Evolutionary conservation across 1,139 yeast genomes (phyloP), one percentile per base, ranked within the genome.

Genomic region (Candida tunisiensis): DNA sequence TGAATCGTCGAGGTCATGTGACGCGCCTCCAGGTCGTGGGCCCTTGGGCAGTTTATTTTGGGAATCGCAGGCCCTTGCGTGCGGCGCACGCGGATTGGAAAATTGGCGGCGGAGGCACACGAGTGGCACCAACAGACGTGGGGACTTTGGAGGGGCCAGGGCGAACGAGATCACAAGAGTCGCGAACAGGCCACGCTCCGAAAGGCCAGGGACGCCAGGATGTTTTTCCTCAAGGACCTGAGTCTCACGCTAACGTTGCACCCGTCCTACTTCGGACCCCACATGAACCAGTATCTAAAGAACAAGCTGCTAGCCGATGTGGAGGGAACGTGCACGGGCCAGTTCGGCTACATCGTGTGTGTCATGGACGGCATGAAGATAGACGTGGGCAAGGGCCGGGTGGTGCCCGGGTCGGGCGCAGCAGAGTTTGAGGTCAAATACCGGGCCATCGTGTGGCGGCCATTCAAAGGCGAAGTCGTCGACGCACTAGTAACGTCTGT

Each of bases 271-370:
- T 88, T 85, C 47, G 98, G 98, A 2, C 95, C 98, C 4, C 92
- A 85, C 43, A 88, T 88, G 96, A 83, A 80, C 53, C 92, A 82
- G 46, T 85, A 74, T 49, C 63, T 88, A 40, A 71, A 92, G 47
- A 80, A 83, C 47, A 85, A 85, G 52, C 64, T 88, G 38, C 64
- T 91, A 34, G 83, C 82, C 40, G 98, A 88, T 46, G 98, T 91
- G 26, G 99, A 88, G 54, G 99, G 99, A 13, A 83, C 96, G 1
- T 91, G 98, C 57, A 83, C 98, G 1, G 99, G 99, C 41, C 94
- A 88, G 52, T 88, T 88, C 56, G 99, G 99, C 6, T 88, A 88
- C 53, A 88, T 88, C 41, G 78, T 88, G 33, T 88, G 96, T 55
- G 98, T 88, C 23, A 63, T 88, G 49, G 98, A 88, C 48, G 82